Base-by-base conservation (phyloP, 2,329 filamentous ascomycete genomes). In the Knufia fluminis region DNA sequence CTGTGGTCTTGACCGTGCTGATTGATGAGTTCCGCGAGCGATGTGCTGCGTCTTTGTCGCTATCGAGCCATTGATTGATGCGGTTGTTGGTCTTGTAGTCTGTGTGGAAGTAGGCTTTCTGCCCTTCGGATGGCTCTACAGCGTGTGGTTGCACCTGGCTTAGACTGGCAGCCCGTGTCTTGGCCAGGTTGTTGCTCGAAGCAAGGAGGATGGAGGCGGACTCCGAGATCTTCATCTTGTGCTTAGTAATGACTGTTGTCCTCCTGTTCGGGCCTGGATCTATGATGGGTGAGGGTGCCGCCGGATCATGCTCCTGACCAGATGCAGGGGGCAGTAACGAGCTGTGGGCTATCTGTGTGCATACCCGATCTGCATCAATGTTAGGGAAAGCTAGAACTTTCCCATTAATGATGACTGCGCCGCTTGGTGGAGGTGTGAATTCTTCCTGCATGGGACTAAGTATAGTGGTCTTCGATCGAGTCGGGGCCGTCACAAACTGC, bases 401-500 rank as follows among this genome's bases (percentile, higher is more conserved):
- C n/a, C 50, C 55, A 41, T 52, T 52, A 12, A 59, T 50, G 17
- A 51, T 47, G n/a, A 56, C 52, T 10, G 55, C 55, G 14, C 6
- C 22, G 9, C 55, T 54, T 17, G 41, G 22, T 8, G 52, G 54
- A 28, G 57, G 57, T 17, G 52, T 58, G 50, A 57, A 54, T 35
- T 59, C 57, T 41, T 59, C 57, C 38, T 54, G 46, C 57, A 59
- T 59, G 1, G 57, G 55, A n/a, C 46, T 55, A 16, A 59, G 49
- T 7, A 59, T 47, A 2, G 51, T 51, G 2, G 51, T 51, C 41
- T 57, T 54, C 0, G 56, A 54, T 14, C 46, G 42, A 33, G 56
- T 51, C 33, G 38, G 57, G 50, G 56, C 59, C 49, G 43, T 64
- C 53, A 54, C 59, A 54, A 53, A 49, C 57, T 52, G 64, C 57